Evolutionary conservation across 2,329 filamentous ascomycete genomes (phyloP), one percentile per base, ranked within the genome.

Genomic region (Fusarium algeriense): DNA sequence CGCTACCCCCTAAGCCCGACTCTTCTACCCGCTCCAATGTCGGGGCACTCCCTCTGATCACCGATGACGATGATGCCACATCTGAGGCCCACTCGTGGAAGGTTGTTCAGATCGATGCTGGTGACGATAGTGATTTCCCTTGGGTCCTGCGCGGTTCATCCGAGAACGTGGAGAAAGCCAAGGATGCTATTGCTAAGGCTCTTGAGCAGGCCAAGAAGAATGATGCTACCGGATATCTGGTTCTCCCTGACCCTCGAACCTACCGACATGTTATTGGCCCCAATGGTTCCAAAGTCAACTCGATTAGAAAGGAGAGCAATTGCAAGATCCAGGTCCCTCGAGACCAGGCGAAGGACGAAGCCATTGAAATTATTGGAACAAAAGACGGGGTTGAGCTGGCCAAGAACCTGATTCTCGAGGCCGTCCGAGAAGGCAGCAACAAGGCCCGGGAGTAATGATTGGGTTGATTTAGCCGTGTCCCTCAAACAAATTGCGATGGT

Each of bases 281-380:
- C 71, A 93, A 92, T 65, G 96, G 96, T 64, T 92, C 90, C 81
- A 95, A 95, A 82, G 97, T 99, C 80, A 98, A 98, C 83, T 85
- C 90, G 44, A 98, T 99, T 79, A 91, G 96, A 75, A 94, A 93
- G 84, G 90, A 96, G 85, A 98, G 94, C 55, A 93, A 93, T 60
- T 98, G 95, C 83, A 94, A 92, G 83, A 97, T 99, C 79, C 94
- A 95, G 72, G 95, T 99, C 43, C 96, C 96, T 26, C 91, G 93
- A 73, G 91, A 93, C 77, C 92, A 97, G 81, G 85, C 84, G 48
- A 85, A 84, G 70, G 87, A 88, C 52, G 95, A 98, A 81, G 93
- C 95, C 7, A 98, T 99, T 79, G 94, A 97, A 84, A 92, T 99
- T 76, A 86, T 92, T 38, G 96, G 96, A 41, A 88, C 87, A 60